Percentiles rank a stretch among this genome's conserved stretches.
Evolutionary conservation across 176 grass and related monocot species (phyloP).

Genomic region (barley (Hordeum vulgare)): DNA sequence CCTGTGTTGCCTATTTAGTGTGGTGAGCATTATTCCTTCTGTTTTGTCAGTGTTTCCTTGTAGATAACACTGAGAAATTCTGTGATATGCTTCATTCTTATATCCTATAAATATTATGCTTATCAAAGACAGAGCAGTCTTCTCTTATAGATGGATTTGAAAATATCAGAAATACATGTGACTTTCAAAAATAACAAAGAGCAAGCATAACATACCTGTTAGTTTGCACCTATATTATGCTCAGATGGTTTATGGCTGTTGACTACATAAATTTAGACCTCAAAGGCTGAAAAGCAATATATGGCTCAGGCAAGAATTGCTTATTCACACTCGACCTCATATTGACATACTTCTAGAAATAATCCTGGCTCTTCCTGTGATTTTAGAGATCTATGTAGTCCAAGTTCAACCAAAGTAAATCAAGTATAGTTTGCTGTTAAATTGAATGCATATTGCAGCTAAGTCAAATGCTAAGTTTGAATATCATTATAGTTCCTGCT

Average conservation of each 20-base stretch:
- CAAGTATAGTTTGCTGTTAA: not conserved
- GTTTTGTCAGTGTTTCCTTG: not conserved
- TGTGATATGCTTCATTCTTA: not conserved
- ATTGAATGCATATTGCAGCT: not conserved
- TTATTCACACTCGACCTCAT: not conserved
- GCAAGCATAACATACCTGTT: not conserved
- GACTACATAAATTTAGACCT: not conserved
- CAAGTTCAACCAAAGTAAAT: not conserved
- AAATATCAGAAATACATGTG: not conserved
- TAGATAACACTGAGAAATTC: not conserved
- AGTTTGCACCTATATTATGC: not conserved
- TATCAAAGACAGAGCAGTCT: not conserved
- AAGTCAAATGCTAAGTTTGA: not conserved
- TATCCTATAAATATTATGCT: not conserved
- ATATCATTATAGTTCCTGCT: not conserved
- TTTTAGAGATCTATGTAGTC: not conserved
- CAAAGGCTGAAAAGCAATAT: not conserved
- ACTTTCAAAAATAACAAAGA: not conserved
- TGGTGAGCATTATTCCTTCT: not conserved
- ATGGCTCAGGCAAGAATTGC: not conserved
- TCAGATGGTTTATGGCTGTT: not conserved
- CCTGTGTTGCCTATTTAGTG: not conserved
- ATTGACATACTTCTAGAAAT: not conserved
- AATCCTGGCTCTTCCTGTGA: not conserved
- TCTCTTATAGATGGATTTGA: not conserved